phyloP scores from a whole-genome alignment of 306 rosid species.

The Cercis canadensis region DNA sequence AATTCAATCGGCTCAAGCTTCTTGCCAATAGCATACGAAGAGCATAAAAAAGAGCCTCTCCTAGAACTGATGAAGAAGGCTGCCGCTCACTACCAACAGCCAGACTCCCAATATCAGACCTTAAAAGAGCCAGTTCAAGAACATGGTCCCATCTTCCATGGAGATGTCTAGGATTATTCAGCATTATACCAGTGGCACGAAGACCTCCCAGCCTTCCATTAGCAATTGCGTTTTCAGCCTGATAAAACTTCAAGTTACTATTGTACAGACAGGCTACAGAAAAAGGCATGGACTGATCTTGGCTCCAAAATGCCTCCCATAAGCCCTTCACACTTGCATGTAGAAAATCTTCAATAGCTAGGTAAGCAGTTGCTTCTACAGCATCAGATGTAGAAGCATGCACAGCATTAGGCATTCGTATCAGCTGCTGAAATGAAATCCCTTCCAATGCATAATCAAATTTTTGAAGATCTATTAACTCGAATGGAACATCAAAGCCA shows the following conservation, averaged over 20 bases:
- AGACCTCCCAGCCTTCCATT: constrained; percentile 86
- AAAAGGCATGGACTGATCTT: constrained; percentile 90
- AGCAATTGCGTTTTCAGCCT: constrained; percentile 89
- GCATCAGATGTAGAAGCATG: constrained; percentile 87
- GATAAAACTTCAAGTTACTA: constrained; percentile 81
- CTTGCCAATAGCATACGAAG: constrained; percentile 80
- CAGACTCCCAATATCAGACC: constrained; percentile 73
- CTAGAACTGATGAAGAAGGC: constrained; percentile 69
- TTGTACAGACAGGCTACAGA: constrained; percentile 78
- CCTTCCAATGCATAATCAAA: constrained; percentile 98
- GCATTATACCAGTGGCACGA: constrained; percentile 82
- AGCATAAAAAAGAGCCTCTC: constrained; percentile 91
- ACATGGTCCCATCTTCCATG: constrained; percentile 95
- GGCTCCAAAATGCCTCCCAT: constrained; percentile 99
- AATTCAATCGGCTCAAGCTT: constrained; percentile 76
- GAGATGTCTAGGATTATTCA: constrained; percentile 81
- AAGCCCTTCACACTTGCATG: constrained; percentile 91
- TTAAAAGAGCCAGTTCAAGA: constrained; percentile 82
- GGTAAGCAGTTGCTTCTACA: constrained; percentile 85
- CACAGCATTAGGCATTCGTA: constrained; percentile 88
- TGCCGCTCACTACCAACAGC: constrained; percentile 56
- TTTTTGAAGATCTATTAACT: constrained; percentile 92
- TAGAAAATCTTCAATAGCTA: constrained; percentile 92
- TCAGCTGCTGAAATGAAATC: constrained; percentile 91
- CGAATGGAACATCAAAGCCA: constrained; percentile 89